Evolutionary conservation across 1,284 basidiomycete species (phyloP).

Genomic region (Vanrija sp.): DNA sequence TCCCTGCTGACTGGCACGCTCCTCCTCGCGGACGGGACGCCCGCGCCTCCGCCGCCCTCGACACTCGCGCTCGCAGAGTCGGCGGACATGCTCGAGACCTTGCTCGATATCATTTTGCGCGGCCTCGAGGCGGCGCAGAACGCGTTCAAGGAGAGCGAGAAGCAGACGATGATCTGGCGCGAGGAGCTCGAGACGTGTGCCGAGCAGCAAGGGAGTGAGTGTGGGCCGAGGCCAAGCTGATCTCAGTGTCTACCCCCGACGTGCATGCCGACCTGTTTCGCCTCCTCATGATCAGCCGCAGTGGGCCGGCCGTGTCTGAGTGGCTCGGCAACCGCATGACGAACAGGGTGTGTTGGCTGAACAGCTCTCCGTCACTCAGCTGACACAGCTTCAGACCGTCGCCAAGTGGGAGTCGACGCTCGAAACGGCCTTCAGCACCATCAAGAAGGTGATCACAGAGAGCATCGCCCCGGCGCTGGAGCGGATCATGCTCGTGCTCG

Average conservation of each 20-base stretch:
- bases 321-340: slow-evolving; percentile 45
- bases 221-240: background rate
- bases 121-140: slow-evolving; percentile 30
- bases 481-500: slow-evolving; percentile 35
- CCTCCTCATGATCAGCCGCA: slow-evolving; percentile 38
- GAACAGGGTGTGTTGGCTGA: slow-evolving; percentile 31
- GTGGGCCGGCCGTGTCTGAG: slow-evolving; percentile 34
- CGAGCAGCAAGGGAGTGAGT: slow-evolving; percentile 39
- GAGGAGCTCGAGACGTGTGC: slow-evolving; percentile 44
- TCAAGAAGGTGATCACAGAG: slow-evolving; percentile 33
- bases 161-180: slow-evolving; percentile 42
- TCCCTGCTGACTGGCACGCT: slow-evolving; percentile 35
- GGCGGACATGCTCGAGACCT: slow-evolving; percentile 23
- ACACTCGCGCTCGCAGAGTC: slow-evolving; percentile 22
- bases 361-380: background rate
- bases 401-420: slow-evolving; percentile 41
- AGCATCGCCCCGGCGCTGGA: slow-evolving; percentile 41
- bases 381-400: slow-evolving; percentile 25
- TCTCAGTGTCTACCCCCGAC: slow-evolving; percentile 26
- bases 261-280: slow-evolving; percentile 43
- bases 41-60: background rate
- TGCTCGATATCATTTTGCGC: slow-evolving; percentile 31
- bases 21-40: background rate
- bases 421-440: slow-evolving; percentile 24
- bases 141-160: slow-evolving; percentile 34